A percentile compares a stretch with the other conserved stretches of the same genome.
Conservation (phyloP, 495 filamentous ascomycete genomes). For the Pseudotulostoma volvatum region DNA sequence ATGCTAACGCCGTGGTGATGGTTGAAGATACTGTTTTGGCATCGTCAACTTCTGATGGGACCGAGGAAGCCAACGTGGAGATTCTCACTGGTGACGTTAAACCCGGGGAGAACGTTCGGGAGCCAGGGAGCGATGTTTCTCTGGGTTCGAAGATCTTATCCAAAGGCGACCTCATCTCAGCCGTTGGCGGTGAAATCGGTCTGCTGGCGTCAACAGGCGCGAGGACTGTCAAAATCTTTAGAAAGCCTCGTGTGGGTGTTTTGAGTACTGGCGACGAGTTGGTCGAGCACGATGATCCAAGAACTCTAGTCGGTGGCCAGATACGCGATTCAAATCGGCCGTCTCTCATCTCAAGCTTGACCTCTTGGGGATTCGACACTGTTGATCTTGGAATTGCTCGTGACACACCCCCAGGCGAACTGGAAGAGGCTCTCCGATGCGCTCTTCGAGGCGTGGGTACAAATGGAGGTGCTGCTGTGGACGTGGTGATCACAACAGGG, state of each 20-base stretch:
- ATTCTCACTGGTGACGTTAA: slow-evolving; percentile 62
- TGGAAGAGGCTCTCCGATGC: slow-evolving; percentile 59
- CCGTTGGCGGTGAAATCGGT: slow-evolving; percentile 80
- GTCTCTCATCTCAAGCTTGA: slow-evolving; percentile 59
- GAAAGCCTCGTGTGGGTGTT: slow-evolving; percentile 65
- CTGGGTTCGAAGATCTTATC: slow-evolving; percentile 50
- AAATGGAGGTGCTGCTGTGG: slow-evolving; percentile 29
- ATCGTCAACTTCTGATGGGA: slow-evolving; percentile 55
- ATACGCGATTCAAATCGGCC: slow-evolving; percentile 89
- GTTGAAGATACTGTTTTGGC: slow-evolving; percentile 80
- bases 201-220: slow-evolving; percentile 74
- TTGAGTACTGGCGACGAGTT: slow-evolving; percentile 94
- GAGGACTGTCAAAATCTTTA: slow-evolving; percentile 54
- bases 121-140: slow-evolving; percentile 76
- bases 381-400: slow-evolving; percentile 77
- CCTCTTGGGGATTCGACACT: slow-evolving; percentile 60
- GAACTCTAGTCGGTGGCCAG: slow-evolving; percentile 54
- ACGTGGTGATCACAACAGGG: slow-evolving; percentile 82
- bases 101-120: slow-evolving; percentile 74
- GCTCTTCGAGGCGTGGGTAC: slow-evolving; percentile 42
- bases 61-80: slow-evolving; percentile 75
- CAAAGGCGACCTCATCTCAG: slow-evolving; percentile 61
- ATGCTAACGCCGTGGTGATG: slow-evolving; percentile 89
- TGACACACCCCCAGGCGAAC: slow-evolving; percentile 52
- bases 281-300: slow-evolving; percentile 52